Evolutionary conservation across 164 flowering plant genomes (phyloP).

Genomic region (Dillenia turbinata): DNA sequence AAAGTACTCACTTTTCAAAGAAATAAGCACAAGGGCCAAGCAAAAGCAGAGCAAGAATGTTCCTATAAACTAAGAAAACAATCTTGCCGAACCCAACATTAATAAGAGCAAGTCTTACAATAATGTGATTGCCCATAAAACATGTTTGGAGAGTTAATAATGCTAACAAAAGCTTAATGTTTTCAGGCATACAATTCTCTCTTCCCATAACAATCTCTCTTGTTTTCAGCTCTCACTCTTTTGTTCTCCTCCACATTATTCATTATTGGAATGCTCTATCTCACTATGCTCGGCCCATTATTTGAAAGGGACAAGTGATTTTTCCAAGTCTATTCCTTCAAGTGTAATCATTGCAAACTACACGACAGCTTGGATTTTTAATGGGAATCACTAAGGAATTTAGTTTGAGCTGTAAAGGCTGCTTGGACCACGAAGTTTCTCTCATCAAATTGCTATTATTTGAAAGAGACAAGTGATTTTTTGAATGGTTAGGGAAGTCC

Average conservation of each 20-base stretch:
- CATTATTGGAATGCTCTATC: not conserved
- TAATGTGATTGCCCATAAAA: conserved; percentile 77
- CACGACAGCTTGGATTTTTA: too few species aligned
- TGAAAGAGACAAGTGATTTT: too few species aligned
- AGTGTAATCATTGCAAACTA: too few species aligned
- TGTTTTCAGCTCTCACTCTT: conserved; percentile 8
- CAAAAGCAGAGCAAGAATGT: conserved; percentile 58
- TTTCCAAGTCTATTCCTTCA: too few species aligned
- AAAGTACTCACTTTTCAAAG: conserved; percentile 53
- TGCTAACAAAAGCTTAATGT: conserved; percentile 50
- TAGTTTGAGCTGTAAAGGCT: too few species aligned
- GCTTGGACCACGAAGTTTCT: too few species aligned
- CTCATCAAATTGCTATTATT: too few species aligned
- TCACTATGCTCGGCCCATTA: not conserved
- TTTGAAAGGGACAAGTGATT: too few species aligned
- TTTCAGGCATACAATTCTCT: conserved; percentile 32
- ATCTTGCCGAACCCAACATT: conserved; percentile 80
- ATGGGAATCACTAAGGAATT: too few species aligned
- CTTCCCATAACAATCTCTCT: not conserved
- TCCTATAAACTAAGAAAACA: conserved; percentile 72
- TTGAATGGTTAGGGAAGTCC: too few species aligned
- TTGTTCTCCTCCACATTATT: not conserved
- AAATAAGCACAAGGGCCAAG: conserved; percentile 66
- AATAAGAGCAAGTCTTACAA: conserved; percentile 62
- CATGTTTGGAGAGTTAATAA: conserved; percentile 55